Evolutionary conservation across 1,284 basidiomycete genomes (phyloP).

Genomic region (Veloboletus limbatus): DNA sequence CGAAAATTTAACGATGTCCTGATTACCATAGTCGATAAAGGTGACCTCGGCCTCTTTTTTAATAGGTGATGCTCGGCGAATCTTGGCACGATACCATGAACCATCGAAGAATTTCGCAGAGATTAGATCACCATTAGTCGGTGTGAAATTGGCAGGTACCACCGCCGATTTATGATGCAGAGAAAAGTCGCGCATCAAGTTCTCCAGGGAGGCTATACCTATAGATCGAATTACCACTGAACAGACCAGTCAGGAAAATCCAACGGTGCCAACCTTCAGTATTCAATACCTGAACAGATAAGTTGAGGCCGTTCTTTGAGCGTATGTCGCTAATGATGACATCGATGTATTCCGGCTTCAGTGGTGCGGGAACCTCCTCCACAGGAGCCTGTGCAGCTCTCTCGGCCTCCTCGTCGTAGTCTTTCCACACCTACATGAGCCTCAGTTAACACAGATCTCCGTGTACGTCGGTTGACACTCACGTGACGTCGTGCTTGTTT

Average conservation of each 20-base stretch:
- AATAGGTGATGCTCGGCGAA: constrained; percentile 74
- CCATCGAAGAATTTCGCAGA: constrained; percentile 90
- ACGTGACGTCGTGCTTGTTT: constrained; percentile 79
- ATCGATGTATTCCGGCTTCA: constrained; percentile 85
- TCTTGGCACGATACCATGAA: constrained; percentile 91
- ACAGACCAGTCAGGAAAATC: constrained; percentile 2
- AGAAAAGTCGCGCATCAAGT: constrained; percentile 92
- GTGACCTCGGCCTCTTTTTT: constrained; percentile 89
- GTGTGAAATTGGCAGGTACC: constrained; percentile 64
- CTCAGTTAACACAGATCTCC: constrained; percentile 1
- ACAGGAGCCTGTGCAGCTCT: constrained; percentile 47
- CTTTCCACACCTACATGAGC: constrained; percentile 70
- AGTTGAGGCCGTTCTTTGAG: constrained; percentile 70
- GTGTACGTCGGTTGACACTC: constrained; percentile 26
- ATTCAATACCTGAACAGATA: constrained; percentile 91
- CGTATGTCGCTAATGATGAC: constrained; percentile 90
- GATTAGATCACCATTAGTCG: constrained; percentile 84
- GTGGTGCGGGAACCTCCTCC: constrained; percentile 47
- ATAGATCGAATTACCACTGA: constrained; percentile 4
- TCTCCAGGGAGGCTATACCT: constrained; percentile 88
- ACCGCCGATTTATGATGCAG: constrained; percentile 72
- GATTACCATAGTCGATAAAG: constrained; percentile 89
- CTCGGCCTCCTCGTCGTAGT: constrained; percentile 71
- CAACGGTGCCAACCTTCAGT: constrained; percentile 62
- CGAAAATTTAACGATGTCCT: constrained; percentile 76